Conservation (phyloP, 768 basidiomycete species). For the Bullera alba region DNA sequence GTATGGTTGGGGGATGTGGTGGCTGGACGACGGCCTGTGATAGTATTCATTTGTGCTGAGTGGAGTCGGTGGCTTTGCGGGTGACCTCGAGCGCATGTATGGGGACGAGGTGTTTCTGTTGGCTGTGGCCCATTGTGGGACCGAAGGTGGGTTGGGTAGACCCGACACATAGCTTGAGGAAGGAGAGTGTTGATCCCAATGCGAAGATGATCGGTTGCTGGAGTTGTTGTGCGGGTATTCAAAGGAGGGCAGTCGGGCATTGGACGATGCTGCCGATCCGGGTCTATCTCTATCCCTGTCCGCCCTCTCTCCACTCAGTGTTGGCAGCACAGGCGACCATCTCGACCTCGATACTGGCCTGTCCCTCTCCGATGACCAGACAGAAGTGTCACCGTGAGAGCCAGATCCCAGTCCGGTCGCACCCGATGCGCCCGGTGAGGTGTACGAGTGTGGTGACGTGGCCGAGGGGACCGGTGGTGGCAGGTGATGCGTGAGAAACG, state of each 20-base stretch:
- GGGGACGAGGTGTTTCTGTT: no score
- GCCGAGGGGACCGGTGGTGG: not conserved
- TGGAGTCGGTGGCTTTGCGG: not conserved
- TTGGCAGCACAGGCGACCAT: not conserved
- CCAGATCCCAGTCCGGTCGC: not conserved
- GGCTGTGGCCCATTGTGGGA: no score
- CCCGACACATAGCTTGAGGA: no score
- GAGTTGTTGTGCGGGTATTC: not conserved
- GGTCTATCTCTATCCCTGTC: not conserved
- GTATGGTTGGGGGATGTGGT: no score
- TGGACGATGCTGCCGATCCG: not conserved
- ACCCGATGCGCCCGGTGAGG: not conserved
- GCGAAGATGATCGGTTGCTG: not conserved
- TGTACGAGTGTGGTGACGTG: not conserved
- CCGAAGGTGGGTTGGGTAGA: no score
- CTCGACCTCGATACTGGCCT: not conserved
- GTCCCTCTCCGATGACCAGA: not conserved
- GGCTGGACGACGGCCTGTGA: no score
- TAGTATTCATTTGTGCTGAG: no score
- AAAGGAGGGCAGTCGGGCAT: not conserved
- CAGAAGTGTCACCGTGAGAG: not conserved
- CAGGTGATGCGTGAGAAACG: not conserved
- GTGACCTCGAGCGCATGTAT: constrained; percentile 3
- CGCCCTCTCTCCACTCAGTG: no score
- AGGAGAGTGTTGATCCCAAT: not conserved